Conservation (phyloP, 2,329 filamentous ascomycete genomes). For the Fusarium devonianum region DNA sequence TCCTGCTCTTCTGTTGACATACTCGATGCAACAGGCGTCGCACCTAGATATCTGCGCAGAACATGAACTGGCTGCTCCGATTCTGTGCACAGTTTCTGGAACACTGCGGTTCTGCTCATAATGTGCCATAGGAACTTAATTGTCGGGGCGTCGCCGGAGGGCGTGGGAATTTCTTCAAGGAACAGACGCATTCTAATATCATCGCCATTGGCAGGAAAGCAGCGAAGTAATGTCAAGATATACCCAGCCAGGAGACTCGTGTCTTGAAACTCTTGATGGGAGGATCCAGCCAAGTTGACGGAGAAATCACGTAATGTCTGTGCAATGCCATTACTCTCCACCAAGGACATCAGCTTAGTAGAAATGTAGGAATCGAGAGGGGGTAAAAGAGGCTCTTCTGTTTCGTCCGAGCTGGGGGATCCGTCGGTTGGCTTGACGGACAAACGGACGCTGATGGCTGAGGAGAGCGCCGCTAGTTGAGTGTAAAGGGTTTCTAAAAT, state of each 20-base stretch:
- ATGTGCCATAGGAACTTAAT: conserved; percentile 80
- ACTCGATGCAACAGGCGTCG: conserved; percentile 38
- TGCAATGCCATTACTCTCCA: conserved; percentile 78
- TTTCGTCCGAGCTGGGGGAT: conserved; percentile 17
- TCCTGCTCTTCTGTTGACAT: conserved; percentile 57
- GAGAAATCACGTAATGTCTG: conserved; percentile 47
- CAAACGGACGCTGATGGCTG: conserved; percentile 58
- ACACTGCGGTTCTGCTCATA: conserved; percentile 54
- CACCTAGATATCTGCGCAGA: conserved; percentile 44
- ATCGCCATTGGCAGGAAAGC: conserved; percentile 82
- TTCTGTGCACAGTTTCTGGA: conserved; percentile 43
- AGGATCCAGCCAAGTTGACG: conserved; percentile 42
- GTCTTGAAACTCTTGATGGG: conserved; percentile 43
- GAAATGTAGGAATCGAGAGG: conserved; percentile 65
- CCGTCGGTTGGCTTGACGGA: conserved; percentile 30
- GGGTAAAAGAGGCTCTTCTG: conserved; percentile 28
- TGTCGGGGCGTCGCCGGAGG: conserved; percentile 63
- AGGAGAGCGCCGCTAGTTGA: conserved; percentile 60
- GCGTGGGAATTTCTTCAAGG: conserved; percentile 54
- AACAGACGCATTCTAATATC: conserved; percentile 96
- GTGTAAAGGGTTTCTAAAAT: conserved; percentile 62
- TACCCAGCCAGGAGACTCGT: conserved; percentile 82
- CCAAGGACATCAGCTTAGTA: conserved; percentile 71
- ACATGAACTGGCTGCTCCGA: conserved; percentile 42
- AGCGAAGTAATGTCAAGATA: conserved; percentile 81